Evolutionary conservation across 2,329 filamentous ascomycete genomes (phyloP).

Genomic region (Fusarium brevicatenulatum): DNA sequence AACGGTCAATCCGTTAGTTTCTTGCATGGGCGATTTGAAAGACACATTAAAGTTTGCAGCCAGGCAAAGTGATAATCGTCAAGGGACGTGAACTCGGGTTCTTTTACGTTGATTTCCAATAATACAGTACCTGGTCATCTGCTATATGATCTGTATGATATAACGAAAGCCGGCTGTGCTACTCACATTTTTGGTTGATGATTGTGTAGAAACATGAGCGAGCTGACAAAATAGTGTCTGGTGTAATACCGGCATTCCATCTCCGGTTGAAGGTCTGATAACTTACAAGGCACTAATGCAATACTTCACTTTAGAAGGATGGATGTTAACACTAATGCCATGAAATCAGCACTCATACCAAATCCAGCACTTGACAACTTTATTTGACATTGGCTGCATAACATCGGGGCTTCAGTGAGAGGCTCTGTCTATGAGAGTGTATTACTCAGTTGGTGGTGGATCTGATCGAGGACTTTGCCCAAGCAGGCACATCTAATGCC

Average conservation of each 20-base stretch:
- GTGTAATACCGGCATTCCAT: background rate
- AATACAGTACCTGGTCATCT: background rate
- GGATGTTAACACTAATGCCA: background rate
- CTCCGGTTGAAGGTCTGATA: background rate
- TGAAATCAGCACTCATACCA: background rate
- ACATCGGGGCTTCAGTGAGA: background rate
- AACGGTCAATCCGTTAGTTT: background rate
- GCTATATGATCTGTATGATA: background rate
- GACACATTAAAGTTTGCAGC: conserved; percentile 8
- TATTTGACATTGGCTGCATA: background rate
- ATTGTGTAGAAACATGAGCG: background rate
- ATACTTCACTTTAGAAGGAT: background rate
- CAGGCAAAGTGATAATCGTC: background rate
- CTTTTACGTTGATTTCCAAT: background rate
- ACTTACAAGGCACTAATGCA: background rate
- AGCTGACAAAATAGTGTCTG: background rate
- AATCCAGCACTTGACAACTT: background rate
- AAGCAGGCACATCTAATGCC: conserved; percentile 29
- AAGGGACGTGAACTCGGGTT: background rate
- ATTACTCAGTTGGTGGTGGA: background rate
- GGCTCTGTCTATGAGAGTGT: background rate
- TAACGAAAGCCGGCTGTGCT: background rate
- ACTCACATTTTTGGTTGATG: background rate
- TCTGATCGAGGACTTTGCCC: conserved; percentile 14
- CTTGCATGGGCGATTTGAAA: background rate